phyloP scores from a whole-genome alignment of 2,329 filamentous ascomycete genomes.

The Microcera coccophila region DNA sequence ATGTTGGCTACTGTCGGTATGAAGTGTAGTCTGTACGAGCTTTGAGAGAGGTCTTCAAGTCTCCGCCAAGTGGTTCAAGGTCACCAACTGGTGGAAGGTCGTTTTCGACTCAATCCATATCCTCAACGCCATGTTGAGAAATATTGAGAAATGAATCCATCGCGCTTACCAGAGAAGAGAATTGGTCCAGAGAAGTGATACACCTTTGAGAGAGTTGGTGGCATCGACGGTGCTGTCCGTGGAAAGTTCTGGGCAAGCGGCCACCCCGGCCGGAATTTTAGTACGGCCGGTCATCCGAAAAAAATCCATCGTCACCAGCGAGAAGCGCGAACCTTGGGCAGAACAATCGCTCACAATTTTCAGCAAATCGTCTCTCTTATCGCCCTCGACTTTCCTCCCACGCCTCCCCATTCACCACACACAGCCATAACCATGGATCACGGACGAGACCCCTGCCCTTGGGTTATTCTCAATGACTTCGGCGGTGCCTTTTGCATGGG shows the following conservation, averaged over 20 bases:
- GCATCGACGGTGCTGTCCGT: neutral
- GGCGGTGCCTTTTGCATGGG: slow-evolving; percentile 97
- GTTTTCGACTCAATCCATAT: too few species aligned
- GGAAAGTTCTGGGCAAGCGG: slow-evolving; percentile 6
- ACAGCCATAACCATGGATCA: slow-evolving; percentile 68
- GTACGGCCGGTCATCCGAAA: slow-evolving; percentile 12
- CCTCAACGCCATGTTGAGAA: too few species aligned
- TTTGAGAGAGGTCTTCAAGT: too few species aligned
- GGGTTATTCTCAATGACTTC: slow-evolving; percentile 95
- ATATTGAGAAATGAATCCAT: too few species aligned
- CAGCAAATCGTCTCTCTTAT: slow-evolving; percentile 5
- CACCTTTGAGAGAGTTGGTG: too few species aligned
- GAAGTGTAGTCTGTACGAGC: too few species aligned
- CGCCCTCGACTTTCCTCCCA: slow-evolving; percentile 6
- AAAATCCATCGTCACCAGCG: slow-evolving; percentile 8
- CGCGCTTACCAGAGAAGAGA: too few species aligned
- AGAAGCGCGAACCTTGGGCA: neutral
- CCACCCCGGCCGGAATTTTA: slow-evolving; percentile 9
- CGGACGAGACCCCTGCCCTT: slow-evolving; percentile 93
- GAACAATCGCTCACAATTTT: slow-evolving; percentile 20
- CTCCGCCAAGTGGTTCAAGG: too few species aligned
- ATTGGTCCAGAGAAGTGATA: too few species aligned
- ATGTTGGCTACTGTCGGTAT: too few species aligned
- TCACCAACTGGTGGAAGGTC: too few species aligned
- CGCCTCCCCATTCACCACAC: slow-evolving; percentile 2